These are phyloP conservation scores for Penicillium nordicum DNA, from an alignment of 2,329 filamentous ascomycete genomes.

Conservation along the genomic window DNA sequence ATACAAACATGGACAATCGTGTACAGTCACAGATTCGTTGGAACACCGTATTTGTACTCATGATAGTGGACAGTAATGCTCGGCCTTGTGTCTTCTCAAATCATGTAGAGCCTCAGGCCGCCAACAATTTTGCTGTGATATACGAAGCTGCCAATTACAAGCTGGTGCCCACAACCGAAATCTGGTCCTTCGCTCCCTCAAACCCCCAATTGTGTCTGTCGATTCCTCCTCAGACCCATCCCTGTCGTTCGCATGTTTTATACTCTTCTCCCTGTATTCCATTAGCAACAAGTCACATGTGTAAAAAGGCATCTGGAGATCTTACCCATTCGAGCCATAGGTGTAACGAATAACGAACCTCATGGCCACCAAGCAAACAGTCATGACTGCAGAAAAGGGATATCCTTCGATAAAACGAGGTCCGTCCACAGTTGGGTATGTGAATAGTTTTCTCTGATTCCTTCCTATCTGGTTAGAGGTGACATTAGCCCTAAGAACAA, in stretches of 20 bases:
- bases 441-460: background rate
- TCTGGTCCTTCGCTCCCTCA: background rate
- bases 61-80: background rate
- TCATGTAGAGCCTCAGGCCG: background rate
- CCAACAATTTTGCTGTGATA: background rate
- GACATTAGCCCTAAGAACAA: too few species aligned
- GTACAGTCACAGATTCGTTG: background rate
- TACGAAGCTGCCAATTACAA: background rate
- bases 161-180: background rate
- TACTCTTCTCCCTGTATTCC: background rate
- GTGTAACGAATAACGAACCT: background rate
- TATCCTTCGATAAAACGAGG: background rate
- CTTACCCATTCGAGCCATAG: background rate
- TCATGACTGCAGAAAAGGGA: background rate
- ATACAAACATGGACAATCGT: background rate
- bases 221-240: background rate
- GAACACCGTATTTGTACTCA: background rate
- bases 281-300: background rate
- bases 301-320: background rate
- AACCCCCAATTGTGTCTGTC: background rate
- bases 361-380: background rate
- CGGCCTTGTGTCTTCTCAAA: background rate
- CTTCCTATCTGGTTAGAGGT: too few species aligned
- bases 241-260: background rate
- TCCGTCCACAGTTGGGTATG: background rate